Percentiles rank a stretch among this genome's conserved stretches.
Conservation (phyloP, 441 rosid species). For the Populus hybrid region DNA sequence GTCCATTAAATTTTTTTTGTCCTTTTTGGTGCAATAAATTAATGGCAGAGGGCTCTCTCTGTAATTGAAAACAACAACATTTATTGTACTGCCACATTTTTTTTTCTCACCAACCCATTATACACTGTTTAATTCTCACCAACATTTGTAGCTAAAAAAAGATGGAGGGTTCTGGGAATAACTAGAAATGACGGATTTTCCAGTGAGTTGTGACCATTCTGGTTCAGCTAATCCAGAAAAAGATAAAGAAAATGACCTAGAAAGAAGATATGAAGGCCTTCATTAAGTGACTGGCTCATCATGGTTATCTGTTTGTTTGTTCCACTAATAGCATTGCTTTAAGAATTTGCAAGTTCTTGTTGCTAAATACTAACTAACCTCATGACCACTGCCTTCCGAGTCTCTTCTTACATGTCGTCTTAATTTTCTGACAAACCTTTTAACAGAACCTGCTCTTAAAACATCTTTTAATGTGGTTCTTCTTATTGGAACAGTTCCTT, state of each 20-base stretch:
- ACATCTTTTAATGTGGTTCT: conserved; percentile 77
- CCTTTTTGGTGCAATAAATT: not conserved
- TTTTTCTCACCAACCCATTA: not conserved
- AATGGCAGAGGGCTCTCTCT: conserved; percentile 8
- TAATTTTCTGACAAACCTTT: conserved; percentile 66
- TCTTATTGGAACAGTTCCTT: conserved; percentile 82
- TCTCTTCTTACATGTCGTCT: conserved; percentile 68
- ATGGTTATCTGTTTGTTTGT: too few relatives aligned
- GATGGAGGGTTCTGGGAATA: not conserved
- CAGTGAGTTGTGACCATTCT: not conserved
- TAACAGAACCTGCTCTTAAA: conserved; percentile 58
- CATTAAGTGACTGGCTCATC: not conserved
- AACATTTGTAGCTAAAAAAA: not conserved
- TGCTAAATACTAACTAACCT: conserved; percentile 51
- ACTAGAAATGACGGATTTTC: not conserved
- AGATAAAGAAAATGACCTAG: conserved; percentile 7
- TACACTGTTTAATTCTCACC: not conserved
- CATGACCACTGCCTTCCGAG: conserved; percentile 69
- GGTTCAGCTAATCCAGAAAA: not conserved
- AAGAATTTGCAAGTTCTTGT: conserved; percentile 47
- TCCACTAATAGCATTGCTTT: not conserved
- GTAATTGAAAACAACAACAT: not conserved
- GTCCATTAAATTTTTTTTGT: not conserved
- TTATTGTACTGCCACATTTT: not conserved
- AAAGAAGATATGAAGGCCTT: not conserved